Conservation (phyloP, 805 yeast genomes). For the Metschnikowia orientalis region DNA sequence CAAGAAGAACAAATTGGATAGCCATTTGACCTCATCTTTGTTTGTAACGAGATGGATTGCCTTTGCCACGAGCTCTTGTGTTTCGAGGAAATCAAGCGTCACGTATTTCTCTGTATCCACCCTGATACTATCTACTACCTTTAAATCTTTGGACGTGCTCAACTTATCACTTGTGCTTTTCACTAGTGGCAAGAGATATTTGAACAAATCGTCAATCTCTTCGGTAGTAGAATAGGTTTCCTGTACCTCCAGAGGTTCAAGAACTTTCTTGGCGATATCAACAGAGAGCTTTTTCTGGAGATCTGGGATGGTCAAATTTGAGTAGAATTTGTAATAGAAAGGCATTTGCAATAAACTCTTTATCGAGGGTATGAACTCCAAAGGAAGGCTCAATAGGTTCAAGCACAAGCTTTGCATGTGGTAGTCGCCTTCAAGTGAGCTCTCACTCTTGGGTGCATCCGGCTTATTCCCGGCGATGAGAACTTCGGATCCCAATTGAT, state of each 20-base stretch:
- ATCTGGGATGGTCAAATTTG: slow-evolving; percentile 45
- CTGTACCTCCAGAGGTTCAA: slow-evolving; percentile 34
- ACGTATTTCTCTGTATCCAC: slow-evolving; percentile 26
- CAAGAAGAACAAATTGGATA: slow-evolving; percentile 32
- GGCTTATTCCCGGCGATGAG: slow-evolving; percentile 17
- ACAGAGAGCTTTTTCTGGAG: slow-evolving; percentile 57
- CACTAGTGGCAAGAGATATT: slow-evolving; percentile 53
- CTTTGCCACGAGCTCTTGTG: slow-evolving; percentile 64
- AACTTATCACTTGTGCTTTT: slow-evolving; percentile 27
- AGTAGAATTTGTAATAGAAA: slow-evolving; percentile 48
- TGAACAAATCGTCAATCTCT: slow-evolving; percentile 57
- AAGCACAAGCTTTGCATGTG: slow-evolving; percentile 36
- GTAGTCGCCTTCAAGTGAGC: slow-evolving; percentile 14
- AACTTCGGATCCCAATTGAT: slow-evolving; percentile 49
- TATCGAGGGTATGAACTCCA: slow-evolving; percentile 39
- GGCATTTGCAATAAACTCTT: slow-evolving; percentile 42
- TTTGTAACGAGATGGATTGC: slow-evolving; percentile 60
- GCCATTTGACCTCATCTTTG: slow-evolving; percentile 36
- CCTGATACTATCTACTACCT: slow-evolving; percentile 32
- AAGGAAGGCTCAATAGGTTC: slow-evolving; percentile 46
- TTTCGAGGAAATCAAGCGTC: slow-evolving; percentile 36
- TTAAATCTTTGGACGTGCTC: slow-evolving; percentile 37
- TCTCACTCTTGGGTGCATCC: slow-evolving; percentile 9
- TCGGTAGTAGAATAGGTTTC: slow-evolving; percentile 29
- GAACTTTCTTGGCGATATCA: slow-evolving; percentile 55